Percentiles rank a stretch among this genome's conserved stretches.
These are phyloP conservation scores for Quercus glauca DNA, from an alignment of 306 rosid species.

Conservation along the genomic window DNA sequence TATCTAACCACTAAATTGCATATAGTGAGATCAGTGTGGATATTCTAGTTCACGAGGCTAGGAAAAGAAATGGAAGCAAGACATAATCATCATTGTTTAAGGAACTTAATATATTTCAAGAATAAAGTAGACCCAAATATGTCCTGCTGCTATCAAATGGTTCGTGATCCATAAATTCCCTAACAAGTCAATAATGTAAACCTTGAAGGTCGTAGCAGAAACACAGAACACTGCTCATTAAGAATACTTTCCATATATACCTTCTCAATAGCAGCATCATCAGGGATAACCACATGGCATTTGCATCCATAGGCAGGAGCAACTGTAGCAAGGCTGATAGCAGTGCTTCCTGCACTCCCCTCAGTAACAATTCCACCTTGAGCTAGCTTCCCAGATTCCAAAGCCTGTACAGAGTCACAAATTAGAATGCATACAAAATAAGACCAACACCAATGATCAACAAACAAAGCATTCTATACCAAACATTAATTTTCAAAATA, in stretches of 20 bases:
- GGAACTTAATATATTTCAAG: not conserved
- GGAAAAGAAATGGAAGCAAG: not conserved
- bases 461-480: too few species aligned
- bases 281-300: conserved; percentile 88
- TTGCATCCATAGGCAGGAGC: conserved; percentile 94
- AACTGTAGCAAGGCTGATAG: conserved; percentile 88
- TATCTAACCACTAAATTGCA: not conserved
- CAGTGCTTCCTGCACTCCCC: conserved; percentile 96
- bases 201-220: not conserved
- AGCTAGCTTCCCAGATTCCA: conserved; percentile 62
- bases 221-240: not conserved
- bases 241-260: conserved; percentile 27
- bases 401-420: conserved; percentile 52
- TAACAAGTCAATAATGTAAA: not conserved
- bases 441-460: too few species aligned
- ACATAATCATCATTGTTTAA: not conserved
- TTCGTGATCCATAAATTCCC: not conserved
- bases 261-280: conserved; percentile 96
- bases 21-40: not conserved
- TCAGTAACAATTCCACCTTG: conserved; percentile 85
- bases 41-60: not conserved
- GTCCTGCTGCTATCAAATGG: not conserved
- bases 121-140: not conserved
- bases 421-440: too few species aligned
- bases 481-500: too few species aligned